Percentiles rank a stretch among this genome's conserved stretches.
phyloP scores from a whole-genome alignment of 768 basidiomycete species.

The Lactarius tabidus region DNA sequence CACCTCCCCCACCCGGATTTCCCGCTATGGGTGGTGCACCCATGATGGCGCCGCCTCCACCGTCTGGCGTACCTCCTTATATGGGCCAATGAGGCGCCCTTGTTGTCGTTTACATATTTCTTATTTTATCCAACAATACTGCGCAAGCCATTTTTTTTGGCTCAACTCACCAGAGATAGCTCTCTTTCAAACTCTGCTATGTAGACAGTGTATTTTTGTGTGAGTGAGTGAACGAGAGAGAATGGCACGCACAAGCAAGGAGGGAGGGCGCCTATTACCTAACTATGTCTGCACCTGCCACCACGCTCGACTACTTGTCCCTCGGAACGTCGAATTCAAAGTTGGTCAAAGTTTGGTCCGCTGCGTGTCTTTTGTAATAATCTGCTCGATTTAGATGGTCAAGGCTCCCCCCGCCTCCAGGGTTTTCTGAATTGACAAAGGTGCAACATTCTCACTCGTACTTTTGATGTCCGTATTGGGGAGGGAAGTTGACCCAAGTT shows the following conservation, averaged over 20 bases:
- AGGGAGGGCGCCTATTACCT: not conserved
- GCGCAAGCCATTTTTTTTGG: not conserved
- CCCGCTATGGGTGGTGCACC: conserved; percentile 39
- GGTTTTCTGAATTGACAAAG: conserved; percentile 16
- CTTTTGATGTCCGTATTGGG: not conserved
- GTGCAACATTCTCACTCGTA: not conserved
- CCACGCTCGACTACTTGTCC: conserved; percentile 14
- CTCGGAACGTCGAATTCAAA: conserved; percentile 14
- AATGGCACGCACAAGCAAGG: not conserved
- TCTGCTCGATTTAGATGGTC: not conserved
- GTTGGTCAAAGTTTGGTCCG: not conserved
- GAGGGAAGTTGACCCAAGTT: not conserved
- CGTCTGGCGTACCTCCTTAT: conserved; percentile 24
- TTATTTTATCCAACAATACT: not conserved
- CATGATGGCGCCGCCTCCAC: conserved; percentile 43
- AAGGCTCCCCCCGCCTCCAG: conserved; percentile 16
- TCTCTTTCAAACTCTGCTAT: not conserved
- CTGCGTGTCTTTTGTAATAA: not conserved
- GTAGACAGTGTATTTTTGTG: not conserved
- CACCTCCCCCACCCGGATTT: conserved; percentile 66
- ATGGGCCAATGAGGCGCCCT: conserved; percentile 13
- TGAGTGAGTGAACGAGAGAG: not conserved
- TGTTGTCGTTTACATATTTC: conserved; percentile 1
- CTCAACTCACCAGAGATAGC: not conserved
- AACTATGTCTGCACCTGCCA: conserved; percentile 1